Percentiles rank a stretch among this genome's conserved stretches.
Evolutionary conservation across 768 basidiomycete genomes (phyloP).

Genomic region (Termitomyces sp.): DNA sequence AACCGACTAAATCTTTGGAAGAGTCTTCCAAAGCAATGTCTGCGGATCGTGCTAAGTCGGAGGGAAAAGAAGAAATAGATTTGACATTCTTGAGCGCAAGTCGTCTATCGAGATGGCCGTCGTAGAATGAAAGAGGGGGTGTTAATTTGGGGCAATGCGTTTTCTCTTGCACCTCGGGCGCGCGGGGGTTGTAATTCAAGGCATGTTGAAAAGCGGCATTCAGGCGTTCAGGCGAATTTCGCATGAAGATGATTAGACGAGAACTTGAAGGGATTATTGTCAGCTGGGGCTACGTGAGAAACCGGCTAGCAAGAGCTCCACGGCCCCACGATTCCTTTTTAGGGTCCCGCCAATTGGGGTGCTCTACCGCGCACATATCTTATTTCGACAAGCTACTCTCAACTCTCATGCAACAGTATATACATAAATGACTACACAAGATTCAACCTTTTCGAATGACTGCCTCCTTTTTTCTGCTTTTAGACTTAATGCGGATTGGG

Average conservation of each 20-base stretch:
- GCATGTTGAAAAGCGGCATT: background rate
- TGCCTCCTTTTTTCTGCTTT: background rate
- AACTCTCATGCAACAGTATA: too few species aligned
- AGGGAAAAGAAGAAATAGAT: background rate
- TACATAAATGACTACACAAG: background rate
- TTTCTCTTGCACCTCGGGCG: background rate
- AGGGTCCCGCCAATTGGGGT: too few species aligned
- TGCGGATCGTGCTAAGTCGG: background rate
- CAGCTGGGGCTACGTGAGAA: too few species aligned
- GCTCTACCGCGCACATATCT: too few species aligned
- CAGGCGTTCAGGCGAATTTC: background rate
- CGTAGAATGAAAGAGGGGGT: conserved; percentile 3
- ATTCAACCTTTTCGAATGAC: background rate
- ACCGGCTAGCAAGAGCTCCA: too few species aligned
- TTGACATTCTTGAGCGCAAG: conserved; percentile 1
- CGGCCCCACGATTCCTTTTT: too few species aligned
- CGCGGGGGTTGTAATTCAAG: background rate
- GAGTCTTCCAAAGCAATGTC: background rate
- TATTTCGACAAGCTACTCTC: too few species aligned
- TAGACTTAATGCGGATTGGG: background rate
- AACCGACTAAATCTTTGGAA: background rate
- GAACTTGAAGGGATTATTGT: too few species aligned
- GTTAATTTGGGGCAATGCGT: background rate
- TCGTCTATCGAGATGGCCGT: conserved; percentile 5
- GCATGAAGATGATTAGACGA: background rate